Evolutionary conservation across 2,329 filamentous ascomycete genomes (phyloP), one percentile per base, ranked within the genome.

Genomic region (Calonectria fujianensis): DNA sequence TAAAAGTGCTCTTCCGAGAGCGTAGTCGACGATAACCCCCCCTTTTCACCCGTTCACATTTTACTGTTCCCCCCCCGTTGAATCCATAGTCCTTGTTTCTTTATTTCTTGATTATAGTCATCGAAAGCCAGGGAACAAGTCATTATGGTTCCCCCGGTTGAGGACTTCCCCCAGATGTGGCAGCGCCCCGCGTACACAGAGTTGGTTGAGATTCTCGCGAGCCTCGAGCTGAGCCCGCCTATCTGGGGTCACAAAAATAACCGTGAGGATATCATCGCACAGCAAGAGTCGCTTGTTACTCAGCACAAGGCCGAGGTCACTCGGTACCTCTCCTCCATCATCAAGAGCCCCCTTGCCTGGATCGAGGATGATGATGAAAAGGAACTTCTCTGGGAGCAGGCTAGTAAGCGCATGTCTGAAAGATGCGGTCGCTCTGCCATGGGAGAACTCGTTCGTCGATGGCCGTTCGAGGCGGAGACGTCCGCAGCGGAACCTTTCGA

Each of bases 131-230:
- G 4, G 32, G 41, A 24, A 29, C 37, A 41, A 57, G 45, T 41
- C 50, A 75, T 50, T 29, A 85, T 85, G 83, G 81, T 79, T 31
- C 77, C 85, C 39, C 82, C 85, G 69, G 80, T 85, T 72, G 85
- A 85, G 73, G 94, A 96, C 82, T 91, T 98, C 32, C 95, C 96
- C n/a, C 94, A 96, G 81, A 89, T 96, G 76, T 95, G 96, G 89
- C 91, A 93, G 80, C 93, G 91, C 81, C 96, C 96, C 9, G 88
- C 92, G 27, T 93, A 91, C 73, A 85, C 88, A 39, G 88, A 90
- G 6, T 89, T 98, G 59, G 85, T 95, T 65, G 85, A 88, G 32
- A 91, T 91, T 32, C 90, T 98, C n/a, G 85, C 90, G 41, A 86
- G 91, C 35, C 89, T 98, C 45, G 90, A 91, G 73, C 86, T 94